These are phyloP conservation scores for Rhodotorula sp. DNA, from an alignment of 1,284 basidiomycete species.

Conservation along the genomic window DNA sequence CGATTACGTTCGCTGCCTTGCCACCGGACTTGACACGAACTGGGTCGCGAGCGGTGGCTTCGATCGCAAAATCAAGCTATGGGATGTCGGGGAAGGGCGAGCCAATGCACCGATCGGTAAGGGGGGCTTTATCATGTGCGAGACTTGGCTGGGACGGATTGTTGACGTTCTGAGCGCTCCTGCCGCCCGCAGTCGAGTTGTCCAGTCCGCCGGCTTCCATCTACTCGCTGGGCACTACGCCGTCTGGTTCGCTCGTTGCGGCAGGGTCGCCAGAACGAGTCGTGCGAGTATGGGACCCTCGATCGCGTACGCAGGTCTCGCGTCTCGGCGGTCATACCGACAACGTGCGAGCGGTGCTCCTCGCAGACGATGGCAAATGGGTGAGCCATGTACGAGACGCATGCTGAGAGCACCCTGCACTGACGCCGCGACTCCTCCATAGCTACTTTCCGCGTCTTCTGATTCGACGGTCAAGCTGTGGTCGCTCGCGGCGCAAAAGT, in stretches of 20 bases:
- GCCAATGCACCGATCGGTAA: constrained; percentile 46
- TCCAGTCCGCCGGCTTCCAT: constrained; percentile 45
- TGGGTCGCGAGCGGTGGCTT: constrained; percentile 94
- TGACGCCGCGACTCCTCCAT: not conserved
- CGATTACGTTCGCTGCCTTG: constrained; percentile 88
- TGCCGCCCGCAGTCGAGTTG: constrained; percentile 57
- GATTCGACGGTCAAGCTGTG: constrained; percentile 77
- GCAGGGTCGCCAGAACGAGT: constrained; percentile 89
- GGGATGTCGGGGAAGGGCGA: constrained; percentile 66
- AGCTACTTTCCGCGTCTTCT: constrained; percentile 85
- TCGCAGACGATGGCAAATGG: constrained; percentile 76
- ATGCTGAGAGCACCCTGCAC: not conserved
- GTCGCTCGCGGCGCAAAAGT: constrained; percentile 85
- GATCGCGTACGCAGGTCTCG: constrained; percentile 63
- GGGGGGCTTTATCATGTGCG: constrained; percentile 62
- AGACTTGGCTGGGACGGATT: not conserved
- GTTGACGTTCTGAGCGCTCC: constrained; percentile 52
- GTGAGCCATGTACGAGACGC: constrained; percentile 56
- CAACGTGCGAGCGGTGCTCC: constrained; percentile 83
- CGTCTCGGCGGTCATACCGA: constrained; percentile 92
- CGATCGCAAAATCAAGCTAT: constrained; percentile 88
- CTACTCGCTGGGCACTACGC: constrained; percentile 55
- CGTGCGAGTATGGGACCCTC: constrained; percentile 88
- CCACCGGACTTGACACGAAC: constrained; percentile 67
- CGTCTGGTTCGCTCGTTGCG: constrained; percentile 75